Conservation (phyloP, 495 filamentous ascomycete genomes). For the Talaromyces trachyspermus region DNA sequence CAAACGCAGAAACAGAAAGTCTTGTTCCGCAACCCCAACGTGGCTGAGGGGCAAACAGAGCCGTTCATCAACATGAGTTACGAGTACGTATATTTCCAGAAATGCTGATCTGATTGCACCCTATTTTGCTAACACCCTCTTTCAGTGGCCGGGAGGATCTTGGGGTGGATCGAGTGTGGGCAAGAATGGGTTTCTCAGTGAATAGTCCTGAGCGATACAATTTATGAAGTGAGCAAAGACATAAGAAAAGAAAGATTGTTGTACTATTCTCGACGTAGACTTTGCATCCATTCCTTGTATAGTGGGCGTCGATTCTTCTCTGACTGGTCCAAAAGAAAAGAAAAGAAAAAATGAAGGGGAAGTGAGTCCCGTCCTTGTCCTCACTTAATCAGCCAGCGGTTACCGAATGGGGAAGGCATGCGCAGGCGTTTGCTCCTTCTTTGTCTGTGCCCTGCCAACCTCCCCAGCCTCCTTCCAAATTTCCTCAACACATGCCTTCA, state of each 20-base stretch:
- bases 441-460: slow-evolving; percentile 1
- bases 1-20: slow-evolving; percentile 36
- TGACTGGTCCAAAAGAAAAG: too few species aligned
- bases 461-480: too few species aligned
- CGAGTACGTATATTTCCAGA: slow-evolving; percentile 30
- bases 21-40: slow-evolving; percentile 43
- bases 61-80: slow-evolving; percentile 33
- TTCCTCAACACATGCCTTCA: too few species aligned
- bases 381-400: too few species aligned
- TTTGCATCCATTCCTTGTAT: too few species aligned
- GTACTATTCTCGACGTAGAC: too few species aligned
- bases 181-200: slow-evolving; percentile 27
- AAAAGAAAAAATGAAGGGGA: background rate
- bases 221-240: slow-evolving; percentile 10
- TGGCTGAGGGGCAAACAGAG: slow-evolving; percentile 35
- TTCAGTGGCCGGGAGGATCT: slow-evolving; percentile 40
- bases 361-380: too few species aligned
- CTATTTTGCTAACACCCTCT: slow-evolving; percentile 13
- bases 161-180: slow-evolving; percentile 43
- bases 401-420: too few species aligned
- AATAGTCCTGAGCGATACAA: slow-evolving; percentile 30
- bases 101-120: background rate
- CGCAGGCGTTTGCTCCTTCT: slow-evolving; percentile 1
- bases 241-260: background rate
- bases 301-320: too few species aligned